Evolutionary conservation across 2,329 filamentous ascomycete genomes (phyloP).

Genomic region (Ceratocystis papillata): DNA sequence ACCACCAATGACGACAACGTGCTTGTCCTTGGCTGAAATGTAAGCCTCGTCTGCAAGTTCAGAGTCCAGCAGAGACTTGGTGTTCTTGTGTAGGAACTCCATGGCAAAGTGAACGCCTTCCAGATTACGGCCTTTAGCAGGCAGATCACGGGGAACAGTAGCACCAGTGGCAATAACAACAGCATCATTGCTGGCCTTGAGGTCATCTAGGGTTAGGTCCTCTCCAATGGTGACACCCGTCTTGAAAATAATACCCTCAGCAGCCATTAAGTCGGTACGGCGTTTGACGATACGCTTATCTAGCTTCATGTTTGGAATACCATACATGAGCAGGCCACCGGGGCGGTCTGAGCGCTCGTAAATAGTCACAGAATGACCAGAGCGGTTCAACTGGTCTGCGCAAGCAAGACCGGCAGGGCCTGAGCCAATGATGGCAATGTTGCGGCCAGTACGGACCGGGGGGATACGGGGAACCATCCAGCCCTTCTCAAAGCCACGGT

Average conservation of each 20-base stretch:
- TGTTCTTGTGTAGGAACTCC: slow-evolving; percentile 96
- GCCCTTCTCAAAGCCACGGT: slow-evolving; percentile 93
- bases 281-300: slow-evolving; percentile 96
- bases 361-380: slow-evolving; percentile 76
- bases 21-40: slow-evolving; percentile 89
- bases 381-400: slow-evolving; percentile 89
- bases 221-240: slow-evolving; percentile 69
- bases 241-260: slow-evolving; percentile 75
- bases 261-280: slow-evolving; percentile 86
- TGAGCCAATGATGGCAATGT: slow-evolving; percentile 77
- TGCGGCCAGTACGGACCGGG: slow-evolving; percentile 74
- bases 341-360: slow-evolving; percentile 87
- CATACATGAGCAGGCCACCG: slow-evolving; percentile 93
- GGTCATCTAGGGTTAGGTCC: slow-evolving; percentile 57
- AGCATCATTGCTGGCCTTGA: slow-evolving; percentile 65
- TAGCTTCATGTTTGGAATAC: slow-evolving; percentile 98
- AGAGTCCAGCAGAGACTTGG: slow-evolving; percentile 91
- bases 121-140: slow-evolving; percentile 77
- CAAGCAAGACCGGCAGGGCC: slow-evolving; percentile 82
- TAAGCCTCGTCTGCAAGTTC: slow-evolving; percentile 73
- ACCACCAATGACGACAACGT: slow-evolving; percentile 93
- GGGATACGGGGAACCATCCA: slow-evolving; percentile 88
- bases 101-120: slow-evolving; percentile 92
- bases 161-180: slow-evolving; percentile 88
- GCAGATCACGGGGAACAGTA: slow-evolving; percentile 83